Base-by-base conservation (phyloP, 768 basidiomycete species). In the Pleurotus pulmonarius region DNA sequence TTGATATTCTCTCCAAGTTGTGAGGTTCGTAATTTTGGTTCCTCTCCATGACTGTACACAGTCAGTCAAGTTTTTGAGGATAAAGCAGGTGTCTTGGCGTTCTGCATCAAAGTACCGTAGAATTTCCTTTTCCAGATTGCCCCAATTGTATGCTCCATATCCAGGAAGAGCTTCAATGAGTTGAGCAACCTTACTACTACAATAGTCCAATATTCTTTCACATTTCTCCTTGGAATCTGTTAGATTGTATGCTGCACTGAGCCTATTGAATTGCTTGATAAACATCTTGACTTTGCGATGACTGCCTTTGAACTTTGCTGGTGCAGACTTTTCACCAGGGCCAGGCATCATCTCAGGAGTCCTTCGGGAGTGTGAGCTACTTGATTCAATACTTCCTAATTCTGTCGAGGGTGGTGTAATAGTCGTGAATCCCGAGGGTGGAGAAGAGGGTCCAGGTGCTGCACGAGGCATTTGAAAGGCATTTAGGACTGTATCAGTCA, bases 1-100 rank as follows among this genome's bases (percentile, higher is more conserved):
- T 3, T 44, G 38, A 46, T 60, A 62, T 25, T 47, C 49, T n/a
- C 46, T 55, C 56, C 59, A 62, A 3, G 22, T 20, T 2, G 44
- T 25, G n/a, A 62, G 34, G 20, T 24, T 49, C 11, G 4, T 15
- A 16, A 62, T 60, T 8, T 34, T 25, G 11, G 46, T 15, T 2
- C 45, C 15, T 29, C 25, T 39, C 25, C 25, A 44, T 47, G 6
- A 18, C 8, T 24, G n/a, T 5, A 24, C 22, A 16, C 16, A 47
- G 24, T 18, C 24, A 20, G 24, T 13, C 46, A 47, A 13, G 20
- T 47, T 24, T 5, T 24, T 13, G 24, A 47, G n/a, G 46, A 47
- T 25, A 24, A 18, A 46, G 12, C 53, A 5, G 18, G 25, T 40
- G 5, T 55, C 25, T 16, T 18, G 24, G 1, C 5, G 25, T 12